phyloP scores from a whole-genome alignment of 208 protist species.

The Leishmania guyanensis region DNA sequence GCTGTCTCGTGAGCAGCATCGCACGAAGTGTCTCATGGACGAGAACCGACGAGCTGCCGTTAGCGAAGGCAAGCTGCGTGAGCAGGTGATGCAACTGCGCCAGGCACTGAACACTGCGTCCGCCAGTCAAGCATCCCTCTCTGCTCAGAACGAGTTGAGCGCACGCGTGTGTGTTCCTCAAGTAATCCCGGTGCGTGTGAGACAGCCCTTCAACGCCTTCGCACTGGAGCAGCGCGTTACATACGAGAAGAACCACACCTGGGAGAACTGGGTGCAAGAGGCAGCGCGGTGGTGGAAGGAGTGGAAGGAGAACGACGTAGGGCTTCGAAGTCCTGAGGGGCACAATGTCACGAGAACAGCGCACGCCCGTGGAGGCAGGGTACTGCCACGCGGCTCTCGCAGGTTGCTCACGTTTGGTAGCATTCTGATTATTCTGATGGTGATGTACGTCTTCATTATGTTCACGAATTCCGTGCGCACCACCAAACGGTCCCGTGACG shows the following conservation, averaged over 20 bases:
- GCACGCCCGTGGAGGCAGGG: neutral
- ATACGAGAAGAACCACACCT: conserved; percentile 12
- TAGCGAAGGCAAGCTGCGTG: conserved; percentile 20
- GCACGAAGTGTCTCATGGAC: conserved; percentile 11
- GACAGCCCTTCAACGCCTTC: neutral
- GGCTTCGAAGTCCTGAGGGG: neutral
- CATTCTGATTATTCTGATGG: conserved; percentile 4
- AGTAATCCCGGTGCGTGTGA: conserved; percentile 1
- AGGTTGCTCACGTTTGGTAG: conserved; percentile 9
- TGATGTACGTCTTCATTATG: neutral
- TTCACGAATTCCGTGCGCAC: neutral
- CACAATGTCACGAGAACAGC: neutral
- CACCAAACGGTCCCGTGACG: neutral
- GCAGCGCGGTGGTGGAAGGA: conserved; percentile 15
- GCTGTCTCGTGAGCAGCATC: conserved; percentile 16
- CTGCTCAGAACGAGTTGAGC: neutral
- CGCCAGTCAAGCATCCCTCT: neutral
- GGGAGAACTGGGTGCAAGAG: conserved; percentile 15
- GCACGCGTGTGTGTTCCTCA: neutral
- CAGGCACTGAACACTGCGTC: conserved; percentile 2
- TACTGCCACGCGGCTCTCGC: neutral
- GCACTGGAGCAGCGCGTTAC: conserved; percentile 10
- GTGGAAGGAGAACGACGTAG: neutral
- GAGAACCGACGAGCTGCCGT: neutral
- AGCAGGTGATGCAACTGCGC: conserved; percentile 22